phyloP scores from a whole-genome alignment of 345 rosid species.

The Clausena lansium region DNA sequence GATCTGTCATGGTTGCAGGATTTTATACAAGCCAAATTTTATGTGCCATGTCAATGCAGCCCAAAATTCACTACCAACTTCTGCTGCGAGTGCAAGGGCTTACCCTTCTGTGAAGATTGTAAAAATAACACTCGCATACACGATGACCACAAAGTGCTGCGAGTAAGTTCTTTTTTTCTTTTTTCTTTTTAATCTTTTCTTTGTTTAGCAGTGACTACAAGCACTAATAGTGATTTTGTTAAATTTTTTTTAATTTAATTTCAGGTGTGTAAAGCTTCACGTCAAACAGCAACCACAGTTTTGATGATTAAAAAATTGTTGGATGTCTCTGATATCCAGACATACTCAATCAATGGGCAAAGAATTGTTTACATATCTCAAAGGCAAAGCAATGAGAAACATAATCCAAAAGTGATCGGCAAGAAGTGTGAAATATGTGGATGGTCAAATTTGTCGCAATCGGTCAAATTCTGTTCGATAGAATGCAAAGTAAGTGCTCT shows the following conservation, averaged over 20 bases:
- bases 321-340: background rate
- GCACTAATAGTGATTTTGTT: too few relatives aligned
- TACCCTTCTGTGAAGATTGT: conserved; percentile 4
- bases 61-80: background rate
- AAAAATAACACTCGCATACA: background rate
- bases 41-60: background rate
- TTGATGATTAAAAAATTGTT: background rate
- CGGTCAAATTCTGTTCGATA: background rate
- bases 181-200: too few relatives aligned
- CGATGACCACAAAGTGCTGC: background rate
- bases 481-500: conserved; percentile 1
- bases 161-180: background rate
- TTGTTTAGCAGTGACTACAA: too few relatives aligned
- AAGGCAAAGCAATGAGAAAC: background rate
- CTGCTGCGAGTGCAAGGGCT: background rate
- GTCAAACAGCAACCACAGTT: background rate
- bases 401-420: background rate
- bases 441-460: background rate
- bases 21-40: conserved; percentile 11
- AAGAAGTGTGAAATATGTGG: background rate
- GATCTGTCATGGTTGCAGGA: background rate
- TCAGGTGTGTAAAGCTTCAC: conserved; percentile 11
- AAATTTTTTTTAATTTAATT: background rate
- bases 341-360: background rate
- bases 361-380: background rate